Evolutionary conservation across 2,329 filamentous ascomycete genomes (phyloP), one percentile per base, ranked within the genome.

Genomic region (Alternaria longipes): DNA sequence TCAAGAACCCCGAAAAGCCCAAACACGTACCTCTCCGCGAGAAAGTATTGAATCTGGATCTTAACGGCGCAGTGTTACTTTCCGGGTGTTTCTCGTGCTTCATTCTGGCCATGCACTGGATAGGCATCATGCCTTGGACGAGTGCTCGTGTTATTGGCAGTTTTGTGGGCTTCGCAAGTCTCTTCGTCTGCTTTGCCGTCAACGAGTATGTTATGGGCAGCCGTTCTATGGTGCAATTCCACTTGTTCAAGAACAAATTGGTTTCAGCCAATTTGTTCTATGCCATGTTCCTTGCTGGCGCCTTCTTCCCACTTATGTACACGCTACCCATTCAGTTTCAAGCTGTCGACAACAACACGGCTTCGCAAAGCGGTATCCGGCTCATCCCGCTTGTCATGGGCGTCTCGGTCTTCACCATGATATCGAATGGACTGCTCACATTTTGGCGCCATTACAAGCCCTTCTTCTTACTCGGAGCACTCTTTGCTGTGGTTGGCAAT

Each of bases 111-210:
- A 72, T 75, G 69, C 73, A 76, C 26, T 74, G 68, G 67, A 59
- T 64, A 3, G 70, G 73, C 4, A 67, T 73, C 24, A 68, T 77
- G 26, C 40, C 70, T 8, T 89, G 86, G 85, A 69, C 75, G 45
- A 79, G 75, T 4, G 78, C 77, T 0, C 70, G 77, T 0, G 78
- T 81, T 20, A 84, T 88, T 50, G 78, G 78, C 1, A 74, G 83
- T 5, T 85, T 85, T 67, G 76, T 83, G 18, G 68, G 84, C 1
- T 83, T 81, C n/a, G 83, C 75, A 1, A 71, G 84, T 0, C 66
- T 83, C 0, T 74, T 82, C 38, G 70, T 83, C 32, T 63, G 75
- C 7, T 86, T 87, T 62, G 63, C 71, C 22, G 49, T 60, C 32
- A 69, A 75, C 34, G 71, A 79, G 54, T 70, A 67, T 51, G 44